Percentiles rank a stretch among this genome's conserved stretches.
These are phyloP conservation scores for Tylopilus sp. DNA, from an alignment of 768 basidiomycete genomes.

Conservation along the genomic window DNA sequence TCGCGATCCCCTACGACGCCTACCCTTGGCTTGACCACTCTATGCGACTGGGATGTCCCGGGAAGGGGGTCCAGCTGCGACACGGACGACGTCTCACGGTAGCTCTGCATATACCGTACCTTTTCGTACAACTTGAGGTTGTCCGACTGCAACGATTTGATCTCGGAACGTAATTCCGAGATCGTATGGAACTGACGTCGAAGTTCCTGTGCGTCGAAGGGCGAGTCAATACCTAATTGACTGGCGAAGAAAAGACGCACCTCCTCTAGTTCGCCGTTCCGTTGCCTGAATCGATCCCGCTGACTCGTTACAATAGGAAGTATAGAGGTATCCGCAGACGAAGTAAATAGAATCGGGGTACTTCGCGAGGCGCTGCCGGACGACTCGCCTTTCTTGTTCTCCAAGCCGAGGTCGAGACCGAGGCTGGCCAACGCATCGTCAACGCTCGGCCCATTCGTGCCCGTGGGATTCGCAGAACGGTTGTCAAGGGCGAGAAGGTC, in stretches of 20 bases:
- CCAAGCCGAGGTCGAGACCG: slow-evolving; percentile 50
- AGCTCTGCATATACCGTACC: slow-evolving; percentile 97
- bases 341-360: slow-evolving; percentile 67
- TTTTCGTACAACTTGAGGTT: slow-evolving; percentile 99
- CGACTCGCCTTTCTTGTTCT: slow-evolving; percentile 19
- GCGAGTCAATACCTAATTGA: too few relatives aligned
- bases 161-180: slow-evolving; percentile 88
- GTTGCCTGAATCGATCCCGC: slow-evolving; percentile 94
- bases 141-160: slow-evolving; percentile 88
- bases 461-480: slow-evolving; percentile 22
- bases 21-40: neutral
- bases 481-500: slow-evolving; percentile 83
- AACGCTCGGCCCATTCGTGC: slow-evolving; percentile 24
- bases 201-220: slow-evolving; percentile 67
- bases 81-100: slow-evolving; percentile 69
- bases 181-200: slow-evolving; percentile 94
- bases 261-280: slow-evolving; percentile 97
- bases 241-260: slow-evolving; percentile 36
- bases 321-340: slow-evolving; percentile 88
- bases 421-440: slow-evolving; percentile 68
- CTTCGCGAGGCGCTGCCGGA: slow-evolving; percentile 35
- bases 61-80: slow-evolving; percentile 72
- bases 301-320: slow-evolving; percentile 98
- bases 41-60: slow-evolving; percentile 19
- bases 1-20: slow-evolving; percentile 24